Evolutionary conservation across 2,329 filamentous ascomycete genomes (phyloP).

Genomic region (Arachnomyces sp.): DNA sequence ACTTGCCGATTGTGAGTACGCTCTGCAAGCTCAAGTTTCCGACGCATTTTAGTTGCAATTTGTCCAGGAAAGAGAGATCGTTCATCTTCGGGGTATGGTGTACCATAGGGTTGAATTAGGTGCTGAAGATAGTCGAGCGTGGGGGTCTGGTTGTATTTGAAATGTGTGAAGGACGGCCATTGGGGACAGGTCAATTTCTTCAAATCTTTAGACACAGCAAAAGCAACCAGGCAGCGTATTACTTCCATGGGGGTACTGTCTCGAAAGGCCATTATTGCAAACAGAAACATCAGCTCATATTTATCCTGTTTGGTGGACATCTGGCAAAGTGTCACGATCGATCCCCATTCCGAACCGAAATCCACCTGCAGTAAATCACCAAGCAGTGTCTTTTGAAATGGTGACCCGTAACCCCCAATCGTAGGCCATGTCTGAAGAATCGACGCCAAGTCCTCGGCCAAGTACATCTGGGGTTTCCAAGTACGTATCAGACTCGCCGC

Average conservation of each 20-base stretch:
- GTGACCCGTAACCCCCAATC: conserved; percentile 6
- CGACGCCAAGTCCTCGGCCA: conserved; percentile 3
- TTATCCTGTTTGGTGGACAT: conserved; percentile 10
- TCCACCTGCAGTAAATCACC: conserved; percentile 9
- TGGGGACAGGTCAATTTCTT: conserved; percentile 7
- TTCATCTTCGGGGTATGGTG: conserved; percentile 7
- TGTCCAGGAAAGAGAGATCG: neutral
- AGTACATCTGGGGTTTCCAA: conserved; percentile 6
- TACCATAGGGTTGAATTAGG: conserved; percentile 5
- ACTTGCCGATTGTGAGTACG: neutral
- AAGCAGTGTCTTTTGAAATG: conserved; percentile 10
- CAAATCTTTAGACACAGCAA: conserved; percentile 6
- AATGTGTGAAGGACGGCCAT: conserved; percentile 8
- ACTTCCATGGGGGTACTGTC: conserved; percentile 16
- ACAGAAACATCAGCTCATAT: conserved; percentile 23
- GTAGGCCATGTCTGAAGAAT: conserved; percentile 7
- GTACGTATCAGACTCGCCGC: conserved; percentile 2
- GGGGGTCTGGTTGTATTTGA: conserved; percentile 8
- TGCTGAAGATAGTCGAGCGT: conserved; percentile 5
- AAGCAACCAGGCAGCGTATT: conserved; percentile 14
- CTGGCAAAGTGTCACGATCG: conserved; percentile 12
- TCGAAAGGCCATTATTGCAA: conserved; percentile 21
- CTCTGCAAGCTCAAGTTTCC: conserved; percentile 4
- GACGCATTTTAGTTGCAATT: conserved; percentile 2
- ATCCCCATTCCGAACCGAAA: conserved; percentile 4